Evolutionary conservation across 163 green algal genomes (phyloP).

Genomic region (Scenedesmus sp.): DNA sequence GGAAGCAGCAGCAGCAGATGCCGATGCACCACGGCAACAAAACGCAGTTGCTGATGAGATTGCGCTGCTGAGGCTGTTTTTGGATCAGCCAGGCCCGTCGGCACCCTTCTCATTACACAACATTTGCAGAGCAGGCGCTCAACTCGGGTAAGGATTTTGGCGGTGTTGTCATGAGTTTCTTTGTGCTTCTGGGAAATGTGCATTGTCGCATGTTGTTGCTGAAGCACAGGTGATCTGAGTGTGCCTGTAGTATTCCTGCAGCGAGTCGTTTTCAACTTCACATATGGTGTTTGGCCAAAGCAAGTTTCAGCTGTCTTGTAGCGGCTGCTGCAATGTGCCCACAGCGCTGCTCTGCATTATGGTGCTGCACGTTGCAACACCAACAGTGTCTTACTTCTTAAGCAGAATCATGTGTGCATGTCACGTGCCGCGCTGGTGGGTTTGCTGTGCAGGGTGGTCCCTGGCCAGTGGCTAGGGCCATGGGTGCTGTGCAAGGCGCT

Average conservation of each 20-base stretch:
- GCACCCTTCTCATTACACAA: slow-evolving; percentile 85
- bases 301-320: neutral
- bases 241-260: neutral
- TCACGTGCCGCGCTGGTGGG: neutral
- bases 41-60: neutral
- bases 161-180: neutral
- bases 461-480: slow-evolving; percentile 92
- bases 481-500: slow-evolving; percentile 89
- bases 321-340: neutral
- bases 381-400: neutral
- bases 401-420: neutral
- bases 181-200: neutral
- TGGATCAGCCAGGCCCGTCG: slow-evolving; percentile 58
- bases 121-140: slow-evolving; percentile 70
- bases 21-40: neutral
- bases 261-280: neutral
- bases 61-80: slow-evolving; percentile 71
- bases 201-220: neutral
- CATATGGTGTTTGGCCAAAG: neutral
- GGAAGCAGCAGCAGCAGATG: slow-evolving; percentile 14
- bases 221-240: too few species aligned
- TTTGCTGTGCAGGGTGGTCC: slow-evolving; percentile 75
- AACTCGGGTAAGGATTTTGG: slow-evolving; percentile 75
- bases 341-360: neutral
- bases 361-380: too few species aligned